Evolutionary conservation across 805 yeast species (phyloP).

Genomic region (Komagataella mondaviorum): DNA sequence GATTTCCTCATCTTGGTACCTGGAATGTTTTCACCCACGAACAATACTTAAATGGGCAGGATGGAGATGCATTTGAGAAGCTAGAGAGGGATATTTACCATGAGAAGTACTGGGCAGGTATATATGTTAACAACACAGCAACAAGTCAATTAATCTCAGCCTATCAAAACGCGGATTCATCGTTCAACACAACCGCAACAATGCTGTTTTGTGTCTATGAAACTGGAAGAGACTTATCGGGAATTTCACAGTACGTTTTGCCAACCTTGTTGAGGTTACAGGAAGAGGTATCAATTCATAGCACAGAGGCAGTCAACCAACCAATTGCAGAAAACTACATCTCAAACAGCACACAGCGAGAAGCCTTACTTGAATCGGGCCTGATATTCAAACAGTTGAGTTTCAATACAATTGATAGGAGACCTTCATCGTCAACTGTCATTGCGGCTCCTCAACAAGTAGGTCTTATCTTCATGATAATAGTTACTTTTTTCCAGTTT

Average conservation of each 20-base stretch:
- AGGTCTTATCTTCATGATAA: conserved; percentile 60
- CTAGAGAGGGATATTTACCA: conserved; percentile 21
- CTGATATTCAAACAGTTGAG: conserved; percentile 11
- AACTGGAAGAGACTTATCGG: conserved; percentile 48
- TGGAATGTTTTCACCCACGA: conserved; percentile 16
- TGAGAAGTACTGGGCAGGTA: conserved; percentile 50
- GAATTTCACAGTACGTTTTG: conserved; percentile 29
- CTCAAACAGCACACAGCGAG: not conserved
- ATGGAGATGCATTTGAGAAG: conserved; percentile 4
- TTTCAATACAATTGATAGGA: conserved; percentile 22
- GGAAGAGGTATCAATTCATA: conserved; percentile 11
- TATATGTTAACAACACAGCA: conserved; percentile 38
- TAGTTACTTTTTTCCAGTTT: conserved; percentile 61
- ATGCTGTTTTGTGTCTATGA: conserved; percentile 25
- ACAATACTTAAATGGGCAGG: conserved; percentile 23
- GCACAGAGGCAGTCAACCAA: conserved; percentile 9
- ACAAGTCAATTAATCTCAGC: conserved; percentile 24
- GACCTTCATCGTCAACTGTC: conserved; percentile 36
- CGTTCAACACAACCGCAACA: conserved; percentile 15
- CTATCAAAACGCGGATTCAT: conserved; percentile 20
- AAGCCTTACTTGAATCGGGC: not conserved
- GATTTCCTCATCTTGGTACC: conserved; percentile 17
- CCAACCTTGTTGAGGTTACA: conserved; percentile 28
- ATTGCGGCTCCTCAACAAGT: conserved; percentile 59
- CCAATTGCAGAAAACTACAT: conserved; percentile 14